Percentiles rank a stretch among this genome's conserved stretches.
These are phyloP conservation scores for Cudoniella acicularis DNA, from an alignment of 495 filamentous ascomycete species.

Conservation along the genomic window DNA sequence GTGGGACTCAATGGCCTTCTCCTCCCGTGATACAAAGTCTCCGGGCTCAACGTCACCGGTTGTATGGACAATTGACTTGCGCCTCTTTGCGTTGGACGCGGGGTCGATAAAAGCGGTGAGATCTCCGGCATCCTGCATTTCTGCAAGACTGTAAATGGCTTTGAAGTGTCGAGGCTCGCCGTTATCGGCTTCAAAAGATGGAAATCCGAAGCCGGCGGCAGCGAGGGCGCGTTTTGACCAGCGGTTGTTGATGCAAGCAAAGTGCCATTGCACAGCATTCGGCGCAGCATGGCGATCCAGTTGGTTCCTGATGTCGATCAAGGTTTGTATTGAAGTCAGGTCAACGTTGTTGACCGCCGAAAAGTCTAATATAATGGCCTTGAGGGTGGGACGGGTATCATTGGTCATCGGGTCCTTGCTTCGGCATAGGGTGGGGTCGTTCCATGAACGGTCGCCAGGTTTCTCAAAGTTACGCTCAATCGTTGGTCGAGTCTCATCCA, in stretches of 20 bases:
- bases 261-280: constrained; percentile 86
- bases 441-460: neutral
- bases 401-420: neutral
- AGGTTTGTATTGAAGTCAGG: constrained; percentile 82
- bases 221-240: constrained; percentile 93
- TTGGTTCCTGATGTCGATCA: constrained; percentile 95
- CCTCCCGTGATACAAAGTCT: neutral
- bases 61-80: too few relatives aligned
- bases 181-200: neutral
- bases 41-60: neutral
- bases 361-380: constrained; percentile 90
- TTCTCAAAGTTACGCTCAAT: neutral
- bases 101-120: too few relatives aligned
- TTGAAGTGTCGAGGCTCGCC: too few relatives aligned
- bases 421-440: neutral
- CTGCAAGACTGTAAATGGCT: neutral
- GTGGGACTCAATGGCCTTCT: neutral
- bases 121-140: neutral
- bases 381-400: constrained; percentile 61
- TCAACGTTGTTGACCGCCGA: constrained; percentile 93
- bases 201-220: constrained; percentile 85
- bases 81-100: neutral
- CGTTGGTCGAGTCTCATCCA: neutral
- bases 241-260: constrained; percentile 87
- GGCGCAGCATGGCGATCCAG: constrained; percentile 82